Evolutionary conservation across 2,329 filamentous ascomycete species (phyloP), one percentile per base, ranked within the genome.

Genomic region (Whalleya microplaca): DNA sequence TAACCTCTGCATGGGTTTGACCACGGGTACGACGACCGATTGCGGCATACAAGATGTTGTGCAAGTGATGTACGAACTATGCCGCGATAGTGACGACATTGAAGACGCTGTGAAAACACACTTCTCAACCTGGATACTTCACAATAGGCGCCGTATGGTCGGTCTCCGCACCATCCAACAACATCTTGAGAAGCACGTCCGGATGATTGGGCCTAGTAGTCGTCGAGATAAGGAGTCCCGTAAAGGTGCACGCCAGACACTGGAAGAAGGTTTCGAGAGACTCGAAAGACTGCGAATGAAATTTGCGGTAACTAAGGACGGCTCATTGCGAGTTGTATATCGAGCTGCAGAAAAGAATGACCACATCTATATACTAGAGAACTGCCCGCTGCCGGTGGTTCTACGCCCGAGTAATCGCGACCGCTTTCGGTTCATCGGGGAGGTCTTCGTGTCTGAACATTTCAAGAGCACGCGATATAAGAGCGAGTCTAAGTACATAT

Each of bases 341-440:
- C 27, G 50, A 32, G 55, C 52, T 6, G 32, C 49, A 2, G 20
- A 37, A 16, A 37, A 45, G 48, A 12, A 52, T 27, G 23, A 9
- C 23, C 4, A 55, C 21, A 27, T 55, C 14, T 55, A 55, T 21
- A 18, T 55, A 16, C 41, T 48, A 27, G 37, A 55, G 44, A 55
- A 59, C 23, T 55, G 56, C 44, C 51, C 56, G n/a, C 41, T 55
- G 27, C 51, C 51, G 47, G 56, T 55, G 20, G 19, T 58, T 21
- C 21, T 56, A 19, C 53, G 53, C 4, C 47, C 6, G 18, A 9
- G n/a, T 1, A 12, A 16, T 20, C 18, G 20, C 8, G 23, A 27
- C 23, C 23, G 23, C 23, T 27, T 27, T 27, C 23, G 23, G 23
- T 27, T 27, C 9, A 9, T 27, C 9, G 9, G 23, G 9, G 23